phyloP scores from a whole-genome alignment of 148 eudicot genomes.

The Suaeda aralocaspica region DNA sequence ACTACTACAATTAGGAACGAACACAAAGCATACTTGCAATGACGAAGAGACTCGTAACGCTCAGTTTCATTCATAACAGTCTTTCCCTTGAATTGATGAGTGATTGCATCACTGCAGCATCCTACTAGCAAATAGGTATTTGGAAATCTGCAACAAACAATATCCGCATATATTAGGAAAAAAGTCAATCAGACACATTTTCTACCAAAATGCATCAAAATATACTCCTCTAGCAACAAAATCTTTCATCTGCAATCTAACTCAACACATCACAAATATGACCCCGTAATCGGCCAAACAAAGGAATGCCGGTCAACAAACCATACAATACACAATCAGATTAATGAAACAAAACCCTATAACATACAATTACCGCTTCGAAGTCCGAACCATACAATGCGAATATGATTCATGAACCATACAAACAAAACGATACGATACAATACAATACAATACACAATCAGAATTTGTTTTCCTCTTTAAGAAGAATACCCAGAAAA shows the following conservation, averaged over 20 bases:
- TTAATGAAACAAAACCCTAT: background rate
- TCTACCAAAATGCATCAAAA: background rate
- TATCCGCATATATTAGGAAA: background rate
- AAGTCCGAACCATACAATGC: background rate
- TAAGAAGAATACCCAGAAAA: too few species aligned
- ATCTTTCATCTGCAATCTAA: background rate
- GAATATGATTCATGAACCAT: conserved; percentile 3
- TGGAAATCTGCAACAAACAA: conserved; percentile 44
- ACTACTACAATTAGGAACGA: background rate
- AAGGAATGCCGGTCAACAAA: background rate
- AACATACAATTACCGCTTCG: too few species aligned
- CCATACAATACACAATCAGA: background rate
- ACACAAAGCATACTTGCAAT: conserved; percentile 49
- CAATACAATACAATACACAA: too few species aligned
- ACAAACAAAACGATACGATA: too few species aligned
- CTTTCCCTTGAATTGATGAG: conserved; percentile 65
- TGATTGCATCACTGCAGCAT: conserved; percentile 63
- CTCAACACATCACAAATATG: background rate
- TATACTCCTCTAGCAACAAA: too few species aligned
- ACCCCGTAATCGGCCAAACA: background rate
- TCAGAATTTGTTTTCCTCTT: too few species aligned
- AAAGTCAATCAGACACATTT: background rate
- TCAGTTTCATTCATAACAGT: conserved; percentile 65
- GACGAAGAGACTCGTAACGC: conserved; percentile 77
- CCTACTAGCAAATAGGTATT: conserved; percentile 72